Conservation (phyloP, 352 stramenopile genomes). For the Phytophthora podocarpi region DNA sequence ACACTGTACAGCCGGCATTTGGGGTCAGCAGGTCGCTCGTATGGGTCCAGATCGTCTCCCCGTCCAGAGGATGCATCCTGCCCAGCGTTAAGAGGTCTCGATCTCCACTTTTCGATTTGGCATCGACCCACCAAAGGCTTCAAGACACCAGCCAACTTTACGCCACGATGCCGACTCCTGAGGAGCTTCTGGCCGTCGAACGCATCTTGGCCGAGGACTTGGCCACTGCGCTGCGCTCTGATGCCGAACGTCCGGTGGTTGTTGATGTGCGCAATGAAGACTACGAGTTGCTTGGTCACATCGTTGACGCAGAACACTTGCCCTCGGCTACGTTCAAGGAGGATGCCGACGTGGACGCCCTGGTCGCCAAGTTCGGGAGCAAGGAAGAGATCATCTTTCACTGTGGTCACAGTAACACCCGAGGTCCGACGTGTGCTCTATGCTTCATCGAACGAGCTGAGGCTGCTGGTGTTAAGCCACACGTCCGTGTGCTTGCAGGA, state of each 20-base stretch:
- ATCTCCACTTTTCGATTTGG: slow-evolving; percentile 8
- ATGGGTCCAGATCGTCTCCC: background rate
- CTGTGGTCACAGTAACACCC: slow-evolving; percentile 41
- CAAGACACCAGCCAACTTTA: too few relatives aligned
- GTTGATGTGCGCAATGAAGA: slow-evolving; percentile 41
- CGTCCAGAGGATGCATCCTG: too few relatives aligned
- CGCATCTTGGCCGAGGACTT: slow-evolving; percentile 34
- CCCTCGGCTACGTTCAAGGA: slow-evolving; percentile 37
- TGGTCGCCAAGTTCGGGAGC: slow-evolving; percentile 32
- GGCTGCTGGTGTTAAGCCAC: slow-evolving; percentile 19
- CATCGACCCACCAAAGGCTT: background rate
- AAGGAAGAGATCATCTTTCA: slow-evolving; percentile 47
- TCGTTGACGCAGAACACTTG: slow-evolving; percentile 37
- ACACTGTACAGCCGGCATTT: background rate
- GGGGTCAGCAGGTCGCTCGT: slow-evolving; percentile 4
- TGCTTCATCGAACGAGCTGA: slow-evolving; percentile 36
- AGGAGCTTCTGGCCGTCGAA: slow-evolving; percentile 31
- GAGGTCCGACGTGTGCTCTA: slow-evolving; percentile 43
- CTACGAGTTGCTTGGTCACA: slow-evolving; percentile 37
- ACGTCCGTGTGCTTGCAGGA: slow-evolving; percentile 30
- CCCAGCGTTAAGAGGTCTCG: too few relatives aligned
- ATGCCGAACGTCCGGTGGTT: slow-evolving; percentile 11
- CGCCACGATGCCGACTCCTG: slow-evolving; percentile 19
- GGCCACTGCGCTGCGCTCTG: slow-evolving; percentile 18
- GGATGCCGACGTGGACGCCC: slow-evolving; percentile 41